Evolutionary conservation across 2,329 filamentous ascomycete species (phyloP), one percentile per base, ranked within the genome.

Genomic region (Aspergillus sp.): DNA sequence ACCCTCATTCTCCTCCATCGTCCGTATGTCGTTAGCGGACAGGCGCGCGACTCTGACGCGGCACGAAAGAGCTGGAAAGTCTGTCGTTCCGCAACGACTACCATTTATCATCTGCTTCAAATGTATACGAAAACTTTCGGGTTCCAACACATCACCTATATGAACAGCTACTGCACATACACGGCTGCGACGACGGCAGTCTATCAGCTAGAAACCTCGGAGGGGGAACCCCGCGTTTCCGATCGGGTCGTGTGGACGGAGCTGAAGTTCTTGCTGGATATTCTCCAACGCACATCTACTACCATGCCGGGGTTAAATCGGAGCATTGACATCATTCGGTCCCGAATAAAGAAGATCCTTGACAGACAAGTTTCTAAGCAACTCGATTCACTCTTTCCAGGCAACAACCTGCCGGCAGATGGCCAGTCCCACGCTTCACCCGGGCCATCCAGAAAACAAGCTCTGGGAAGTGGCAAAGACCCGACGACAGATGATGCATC

Each of bases 1-100:
- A 70, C 80, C 0, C 60, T 76, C 3, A 80, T 82, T 3, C 72
- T 82, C 0, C 66, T 82, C 0, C 78, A 81, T 53, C 76, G 76
- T 10, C 79, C 78, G 7, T 30, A 30, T 38, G 14, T 38, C 35
- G 35, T 38, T 9, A 17, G 14, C 14, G 35, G 35, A 38, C 35
- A 17, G 14, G 14, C 14, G 14, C 14, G 35, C 35, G 14, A 17
- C 35, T 38, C 35, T 13, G 35, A n/a, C 35, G 35, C 16, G 14
- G 35, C 16, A 5, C 35, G 9, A 17, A n/a, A 17, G 14, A 38
- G 35, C 13, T 38, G 35, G 35, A 38, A 38, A 38, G 16, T 17
- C 14, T 38, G 35, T 17, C 35, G 16, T 7, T n/a, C 35, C 35
- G 35, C 35, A 38, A 38, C 16, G 11, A n/a, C 16, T n/a, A 13